Evolutionary conservation across 2,329 filamentous ascomycete species (phyloP), one percentile per base, ranked within the genome.

Genomic region (Penicillium palitans): DNA sequence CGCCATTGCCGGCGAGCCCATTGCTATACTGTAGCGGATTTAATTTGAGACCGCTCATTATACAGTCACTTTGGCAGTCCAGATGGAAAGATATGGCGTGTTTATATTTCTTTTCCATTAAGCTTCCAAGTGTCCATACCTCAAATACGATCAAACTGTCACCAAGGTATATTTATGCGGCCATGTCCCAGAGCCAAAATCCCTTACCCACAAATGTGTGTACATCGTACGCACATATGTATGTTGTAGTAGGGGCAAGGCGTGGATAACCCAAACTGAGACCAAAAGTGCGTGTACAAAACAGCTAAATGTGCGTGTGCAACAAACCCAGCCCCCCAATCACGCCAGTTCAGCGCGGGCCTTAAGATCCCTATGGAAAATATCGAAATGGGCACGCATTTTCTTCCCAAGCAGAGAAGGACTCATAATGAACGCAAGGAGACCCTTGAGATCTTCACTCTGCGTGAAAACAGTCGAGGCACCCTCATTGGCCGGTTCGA

Each of bases 381-480:
- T 50, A 10, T 60, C 57, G 21, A 62, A 69, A 51, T 67, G 57
- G 12, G 62, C 61, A 21, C 59, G 41, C 58, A 70, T 58, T 45
- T 63, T 65, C 46, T 49, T 66, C 12, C 67, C 67, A 46, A 70
- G 52, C 19, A 67, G 42, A 9, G 59, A 67, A 4, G 67, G 66
- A 2, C 55, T 48, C 61, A 68, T 63, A 9, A 70, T 56, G 29
- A 67, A 68, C 1, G 66, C 52, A 40, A 69, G 35, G 10, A 61
- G 51, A 2, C 68, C 66, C 46, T 61, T 57, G 9, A 67, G 59
- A 46, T 63, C 54, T 59, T 70, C 66, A 0, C 62, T 58, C 45
- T 69, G 66, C 3, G 61, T 69, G 46, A 70, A 68, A 29, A 69
- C 52, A 4, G 68, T 70, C 9, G 64, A 66, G 6, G 64, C 35